Percentiles rank a stretch among this genome's conserved stretches.
Evolutionary conservation across 768 basidiomycete genomes (phyloP).

Genomic region (Russula ochroleuca): DNA sequence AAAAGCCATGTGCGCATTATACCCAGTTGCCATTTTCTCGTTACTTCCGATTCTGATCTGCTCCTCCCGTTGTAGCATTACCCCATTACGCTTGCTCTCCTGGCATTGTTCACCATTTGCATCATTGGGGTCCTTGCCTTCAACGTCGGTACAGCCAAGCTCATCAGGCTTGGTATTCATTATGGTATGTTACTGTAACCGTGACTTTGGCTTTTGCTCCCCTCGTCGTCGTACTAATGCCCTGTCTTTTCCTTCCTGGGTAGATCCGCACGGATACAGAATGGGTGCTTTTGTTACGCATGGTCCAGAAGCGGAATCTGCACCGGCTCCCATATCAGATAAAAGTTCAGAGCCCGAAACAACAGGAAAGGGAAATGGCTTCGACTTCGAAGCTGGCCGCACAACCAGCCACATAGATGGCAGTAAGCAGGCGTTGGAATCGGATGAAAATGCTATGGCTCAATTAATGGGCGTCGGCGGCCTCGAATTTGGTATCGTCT

Average conservation of each 20-base stretch:
- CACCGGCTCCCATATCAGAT: neutral
- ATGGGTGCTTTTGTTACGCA: slow-evolving; percentile 60
- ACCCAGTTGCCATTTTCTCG: neutral
- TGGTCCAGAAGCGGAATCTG: slow-evolving; percentile 50
- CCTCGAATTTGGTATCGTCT: slow-evolving; percentile 87
- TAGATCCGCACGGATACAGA: slow-evolving; percentile 67
- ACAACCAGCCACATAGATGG: slow-evolving; percentile 34
- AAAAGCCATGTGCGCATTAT: slow-evolving; percentile 55
- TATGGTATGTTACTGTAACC: slow-evolving; percentile 46
- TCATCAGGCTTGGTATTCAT: slow-evolving; percentile 57
- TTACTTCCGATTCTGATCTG: neutral
- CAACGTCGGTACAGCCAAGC: slow-evolving; percentile 73
- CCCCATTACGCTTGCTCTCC: slow-evolving; percentile 72
- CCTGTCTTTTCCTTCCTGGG: neutral
- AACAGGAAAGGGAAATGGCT: slow-evolving; percentile 1
- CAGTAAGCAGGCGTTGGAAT: slow-evolving; percentile 34
- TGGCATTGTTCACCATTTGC: slow-evolving; percentile 80
- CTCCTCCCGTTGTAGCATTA: slow-evolving; percentile 55
- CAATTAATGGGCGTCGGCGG: slow-evolving; percentile 87
- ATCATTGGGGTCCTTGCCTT: slow-evolving; percentile 84
- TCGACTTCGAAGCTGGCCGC: slow-evolving; percentile 1
- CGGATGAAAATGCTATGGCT: slow-evolving; percentile 38
- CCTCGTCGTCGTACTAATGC: neutral
- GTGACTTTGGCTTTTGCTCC: neutral
- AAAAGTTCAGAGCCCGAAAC: neutral